A percentile compares a stretch with the other conserved stretches of the same genome.
phyloP scores from a whole-genome alignment of 768 basidiomycete genomes.

The Termitomyces sp. region DNA sequence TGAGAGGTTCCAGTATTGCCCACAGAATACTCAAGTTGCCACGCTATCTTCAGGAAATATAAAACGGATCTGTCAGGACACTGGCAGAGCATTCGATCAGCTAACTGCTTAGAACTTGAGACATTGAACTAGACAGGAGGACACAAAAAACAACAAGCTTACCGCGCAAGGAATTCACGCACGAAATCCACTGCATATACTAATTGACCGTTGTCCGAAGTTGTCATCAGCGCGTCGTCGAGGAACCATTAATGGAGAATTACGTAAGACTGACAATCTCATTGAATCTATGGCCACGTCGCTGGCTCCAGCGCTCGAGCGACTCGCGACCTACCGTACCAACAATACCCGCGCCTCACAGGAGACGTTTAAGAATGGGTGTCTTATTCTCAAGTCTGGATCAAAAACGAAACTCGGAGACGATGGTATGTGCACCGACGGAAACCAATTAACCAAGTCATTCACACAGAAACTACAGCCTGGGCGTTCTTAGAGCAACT shows the following conservation, averaged over 20 bases:
- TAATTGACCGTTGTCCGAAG: not conserved
- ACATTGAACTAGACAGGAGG: too few species aligned
- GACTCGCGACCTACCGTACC: conserved; percentile 50
- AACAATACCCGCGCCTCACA: conserved; percentile 53
- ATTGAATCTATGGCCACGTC: conserved; percentile 30
- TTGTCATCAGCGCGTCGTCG: conserved; percentile 21
- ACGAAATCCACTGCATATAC: not conserved
- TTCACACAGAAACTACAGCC: conserved; percentile 32
- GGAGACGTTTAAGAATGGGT: conserved; percentile 54
- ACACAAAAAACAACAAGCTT: too few species aligned
- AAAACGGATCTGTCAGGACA: too few species aligned
- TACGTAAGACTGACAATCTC: conserved; percentile 9
- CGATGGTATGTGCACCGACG: conserved; percentile 39
- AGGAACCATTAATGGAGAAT: not conserved
- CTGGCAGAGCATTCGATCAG: too few species aligned
- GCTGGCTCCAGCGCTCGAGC: conserved; percentile 43
- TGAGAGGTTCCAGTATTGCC: not conserved
- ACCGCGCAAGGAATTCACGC: not conserved
- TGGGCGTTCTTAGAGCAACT: conserved; percentile 85
- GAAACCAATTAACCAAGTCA: conserved; percentile 2
- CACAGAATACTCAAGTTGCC: too few species aligned
- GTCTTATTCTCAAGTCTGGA: conserved; percentile 45
- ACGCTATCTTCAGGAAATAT: too few species aligned
- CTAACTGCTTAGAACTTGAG: too few species aligned
- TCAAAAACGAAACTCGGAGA: conserved; percentile 44